Base-by-base conservation (phyloP, 306 rosid genomes). In the Corylus avellana region DNA sequence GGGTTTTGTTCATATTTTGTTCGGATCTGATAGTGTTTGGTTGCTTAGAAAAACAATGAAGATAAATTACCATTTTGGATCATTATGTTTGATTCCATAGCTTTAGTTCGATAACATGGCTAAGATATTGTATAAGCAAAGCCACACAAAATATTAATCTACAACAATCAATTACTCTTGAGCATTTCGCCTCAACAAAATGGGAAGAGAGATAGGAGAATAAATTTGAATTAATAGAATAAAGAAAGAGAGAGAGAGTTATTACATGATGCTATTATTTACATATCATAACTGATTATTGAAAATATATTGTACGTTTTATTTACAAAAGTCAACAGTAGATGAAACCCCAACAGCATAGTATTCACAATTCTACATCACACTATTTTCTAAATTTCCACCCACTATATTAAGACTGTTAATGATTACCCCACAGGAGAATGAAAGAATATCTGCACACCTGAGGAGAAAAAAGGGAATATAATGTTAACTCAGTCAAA, bases 371-470 rank as follows among this genome's bases (percentile, higher is more conserved):
- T 85, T 89, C 85, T 78, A 82, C 91, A 77, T 71, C 70, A 32
- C 20, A 81, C 85, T 86, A 75, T 80, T 84, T 88, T 92, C 91
- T 88, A 86, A 83, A 29, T 74, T 79, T 83, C 85, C 90, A 78
- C 80, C 55, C 32, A 29, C 32, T 29, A 63, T 84, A 88, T 86
- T 70, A 87, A 86, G 87, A 84, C 58, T 70, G 90, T 91, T 84
- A 83, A 83, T 74, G 70, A 82, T 1, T 1, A 85, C 83, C 92
- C 88, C 87, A 79, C 77, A 73, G 89, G 88, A 70, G 84, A 90
- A 85, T 84, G 37, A 90, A 93, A 89, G 88, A 88, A 91, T 87
- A 29, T 84, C 84, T 80, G 88, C 89, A 88, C 78, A 86, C 85
- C 96, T 89, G 87, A 83, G 80, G 53, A 48, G 67, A 32, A 29